Base-by-base conservation (phyloP, 108 stramenopile genomes). In the Nannochloropsis granulata region DNA sequence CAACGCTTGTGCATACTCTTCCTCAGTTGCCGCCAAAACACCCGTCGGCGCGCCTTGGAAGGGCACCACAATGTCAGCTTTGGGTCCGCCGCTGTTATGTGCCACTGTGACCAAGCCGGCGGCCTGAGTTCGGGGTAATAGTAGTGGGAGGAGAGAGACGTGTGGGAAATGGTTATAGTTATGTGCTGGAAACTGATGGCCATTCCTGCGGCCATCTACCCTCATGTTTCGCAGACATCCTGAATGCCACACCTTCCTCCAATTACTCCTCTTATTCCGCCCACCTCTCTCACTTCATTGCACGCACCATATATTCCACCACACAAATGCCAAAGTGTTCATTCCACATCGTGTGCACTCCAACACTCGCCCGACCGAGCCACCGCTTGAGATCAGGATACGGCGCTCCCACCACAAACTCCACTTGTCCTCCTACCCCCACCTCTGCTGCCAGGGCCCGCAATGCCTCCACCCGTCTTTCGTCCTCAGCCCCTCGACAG, bases 271-370 rank as follows among this genome's bases (percentile, higher is more conserved):
- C 34, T 34, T 5, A 34, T 34, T 34, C 34, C 34, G 34, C 34
- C 34, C 34, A 34, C 34, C 5, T 34, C 5, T 34, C 34, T 34
- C 34, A 34, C 34, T 34, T 34, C 34, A 1, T 34, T 34, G 34
- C 16, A 83, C 44, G 14, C 23, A 83, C 83, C 94, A 95, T 94
- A 94, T 97, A 96, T 90, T 99, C 99, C 84, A 99, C 99, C 42
- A 98, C 95, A 16, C 96, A 96, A 86, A 99, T 99, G n/a, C 99
- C 99, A 90, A 99, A 99, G 92, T 99, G 99, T 86, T 99, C 99
- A 83, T 97, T 96, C 93, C 97, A 96, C 99, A 99, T 99, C 23
- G 97, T 98, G 89, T 99, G 99, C n/a, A 99, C 88, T 12, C 99
- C 99, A 19, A 98, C 90, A 25, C 91, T 92, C 12, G 95, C 93